These are phyloP conservation scores for Lippia alba DNA, from an alignment of 305 asterid genomes.

Conservation along the genomic window DNA sequence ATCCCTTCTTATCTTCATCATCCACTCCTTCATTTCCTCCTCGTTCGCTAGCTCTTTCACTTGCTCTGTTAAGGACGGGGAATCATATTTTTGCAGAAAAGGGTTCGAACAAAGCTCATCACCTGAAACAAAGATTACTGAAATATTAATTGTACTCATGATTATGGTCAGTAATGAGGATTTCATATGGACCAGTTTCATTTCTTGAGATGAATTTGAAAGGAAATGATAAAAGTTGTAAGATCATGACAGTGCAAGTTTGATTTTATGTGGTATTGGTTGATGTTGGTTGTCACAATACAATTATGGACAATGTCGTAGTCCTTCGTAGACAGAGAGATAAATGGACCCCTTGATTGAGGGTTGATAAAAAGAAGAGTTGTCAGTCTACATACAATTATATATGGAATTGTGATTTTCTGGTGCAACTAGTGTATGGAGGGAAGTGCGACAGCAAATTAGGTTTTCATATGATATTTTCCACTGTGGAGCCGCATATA, in stretches of 20 bases:
- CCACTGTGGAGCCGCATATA: not conserved
- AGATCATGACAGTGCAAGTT: no score
- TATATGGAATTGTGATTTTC: not conserved
- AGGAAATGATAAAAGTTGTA: not conserved
- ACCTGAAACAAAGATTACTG: not conserved
- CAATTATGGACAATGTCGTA: not conserved
- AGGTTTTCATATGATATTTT: not conserved
- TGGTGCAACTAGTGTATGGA: slow-evolving; percentile 12
- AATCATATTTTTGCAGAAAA: slow-evolving; percentile 26
- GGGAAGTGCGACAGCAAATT: slow-evolving; percentile 24
- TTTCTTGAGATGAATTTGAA: not conserved
- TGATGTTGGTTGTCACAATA: not conserved
- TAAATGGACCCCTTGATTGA: not conserved
- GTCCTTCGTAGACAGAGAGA: not conserved
- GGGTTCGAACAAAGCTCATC: slow-evolving; percentile 16
- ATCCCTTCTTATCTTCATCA: slow-evolving; percentile 48
- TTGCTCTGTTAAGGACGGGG: slow-evolving; percentile 28
- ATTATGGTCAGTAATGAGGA: not conserved
- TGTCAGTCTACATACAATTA: no score
- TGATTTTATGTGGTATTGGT: not conserved
- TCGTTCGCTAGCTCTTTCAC: slow-evolving; percentile 41
- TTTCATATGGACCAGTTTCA: not conserved
- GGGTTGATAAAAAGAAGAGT: no score
- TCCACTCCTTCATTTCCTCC: slow-evolving; percentile 42
- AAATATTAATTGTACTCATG: not conserved